Percentiles rank a stretch among this genome's conserved stretches.
Evolutionary conservation across 345 rosid genomes (phyloP).

Genomic region (Bruguiera gymnorhiza): DNA sequence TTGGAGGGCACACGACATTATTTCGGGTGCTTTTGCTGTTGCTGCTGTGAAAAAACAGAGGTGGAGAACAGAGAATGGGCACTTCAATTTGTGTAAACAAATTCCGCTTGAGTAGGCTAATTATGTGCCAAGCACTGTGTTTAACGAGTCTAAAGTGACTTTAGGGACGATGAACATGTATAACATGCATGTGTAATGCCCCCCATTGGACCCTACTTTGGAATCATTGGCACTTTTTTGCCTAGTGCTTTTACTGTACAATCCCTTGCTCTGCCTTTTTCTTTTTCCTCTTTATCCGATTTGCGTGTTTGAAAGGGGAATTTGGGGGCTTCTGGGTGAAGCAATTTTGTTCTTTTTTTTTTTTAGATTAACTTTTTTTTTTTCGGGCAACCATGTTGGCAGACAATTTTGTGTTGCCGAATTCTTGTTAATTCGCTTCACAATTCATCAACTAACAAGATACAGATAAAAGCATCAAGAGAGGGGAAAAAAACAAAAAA

Average conservation of each 20-base stretch:
- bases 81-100: conserved; percentile 15
- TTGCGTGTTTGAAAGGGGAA: neutral
- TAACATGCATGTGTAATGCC: neutral
- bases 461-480: no score
- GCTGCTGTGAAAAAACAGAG: conserved; percentile 10
- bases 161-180: conserved; percentile 21
- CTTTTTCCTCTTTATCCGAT: conserved; percentile 2
- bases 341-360: neutral
- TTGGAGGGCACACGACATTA: conserved; percentile 27
- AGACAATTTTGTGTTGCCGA: no score
- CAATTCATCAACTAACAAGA: no score
- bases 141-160: conserved; percentile 34
- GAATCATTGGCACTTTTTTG: conserved; percentile 28
- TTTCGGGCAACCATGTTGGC: no score
- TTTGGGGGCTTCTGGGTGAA: conserved; percentile 6
- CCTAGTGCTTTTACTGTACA: conserved; percentile 31
- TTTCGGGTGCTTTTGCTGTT: conserved; percentile 24
- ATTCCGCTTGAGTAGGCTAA: conserved; percentile 1
- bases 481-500: no score
- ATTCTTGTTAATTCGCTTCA: no score
- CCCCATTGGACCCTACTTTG: conserved; percentile 21
- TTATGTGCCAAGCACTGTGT: conserved; percentile 1
- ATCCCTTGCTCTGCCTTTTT: conserved; percentile 20
- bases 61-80: neutral
- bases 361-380: no score